Evolutionary conservation across 2,329 filamentous ascomycete genomes (phyloP).

Genomic region (Pseudogymnoascus sp.): DNA sequence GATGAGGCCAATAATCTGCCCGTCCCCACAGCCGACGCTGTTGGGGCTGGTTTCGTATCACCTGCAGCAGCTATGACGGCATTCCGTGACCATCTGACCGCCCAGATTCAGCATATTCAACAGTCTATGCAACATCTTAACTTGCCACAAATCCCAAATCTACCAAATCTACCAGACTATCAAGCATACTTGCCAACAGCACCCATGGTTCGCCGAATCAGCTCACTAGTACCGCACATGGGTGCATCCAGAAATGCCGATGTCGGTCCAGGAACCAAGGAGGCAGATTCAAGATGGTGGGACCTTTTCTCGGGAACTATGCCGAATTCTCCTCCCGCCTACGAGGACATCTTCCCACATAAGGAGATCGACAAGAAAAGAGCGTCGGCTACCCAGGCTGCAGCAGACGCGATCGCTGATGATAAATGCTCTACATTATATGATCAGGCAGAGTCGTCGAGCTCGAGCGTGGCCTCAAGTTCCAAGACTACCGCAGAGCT

Average conservation of each 20-base stretch:
- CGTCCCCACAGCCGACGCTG: conserved; percentile 16
- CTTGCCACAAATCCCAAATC: conserved; percentile 54
- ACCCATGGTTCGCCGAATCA: conserved; percentile 64
- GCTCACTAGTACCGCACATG: conserved; percentile 63
- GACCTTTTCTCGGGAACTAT: conserved; percentile 51
- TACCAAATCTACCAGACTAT: conserved; percentile 61
- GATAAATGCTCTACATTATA: conserved; percentile 48
- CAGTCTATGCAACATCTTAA: conserved; percentile 57
- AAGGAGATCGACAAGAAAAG: conserved; percentile 47
- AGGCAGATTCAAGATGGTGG: conserved; percentile 56
- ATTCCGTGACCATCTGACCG: conserved; percentile 64
- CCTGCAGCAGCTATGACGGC: conserved; percentile 59
- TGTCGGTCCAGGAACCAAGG: conserved; percentile 31
- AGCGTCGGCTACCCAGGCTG: conserved; percentile 49
- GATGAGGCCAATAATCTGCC: conserved; percentile 17
- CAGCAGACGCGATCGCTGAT: conserved; percentile 52
- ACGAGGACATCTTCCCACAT: conserved; percentile 68
- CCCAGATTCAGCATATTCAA: conserved; percentile 70
- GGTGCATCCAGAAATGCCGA: conserved; percentile 37
- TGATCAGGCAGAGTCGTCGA: conserved; percentile 34
- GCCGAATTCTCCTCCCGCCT: conserved; percentile 59
- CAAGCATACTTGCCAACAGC: conserved; percentile 54
- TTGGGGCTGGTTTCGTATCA: conserved; percentile 34
- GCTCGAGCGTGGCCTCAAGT: conserved; percentile 26
- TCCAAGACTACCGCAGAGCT: conserved; percentile 33